phyloP scores from a whole-genome alignment of 2,329 filamentous ascomycete species.

The Chaetomiaceae sp. region DNA sequence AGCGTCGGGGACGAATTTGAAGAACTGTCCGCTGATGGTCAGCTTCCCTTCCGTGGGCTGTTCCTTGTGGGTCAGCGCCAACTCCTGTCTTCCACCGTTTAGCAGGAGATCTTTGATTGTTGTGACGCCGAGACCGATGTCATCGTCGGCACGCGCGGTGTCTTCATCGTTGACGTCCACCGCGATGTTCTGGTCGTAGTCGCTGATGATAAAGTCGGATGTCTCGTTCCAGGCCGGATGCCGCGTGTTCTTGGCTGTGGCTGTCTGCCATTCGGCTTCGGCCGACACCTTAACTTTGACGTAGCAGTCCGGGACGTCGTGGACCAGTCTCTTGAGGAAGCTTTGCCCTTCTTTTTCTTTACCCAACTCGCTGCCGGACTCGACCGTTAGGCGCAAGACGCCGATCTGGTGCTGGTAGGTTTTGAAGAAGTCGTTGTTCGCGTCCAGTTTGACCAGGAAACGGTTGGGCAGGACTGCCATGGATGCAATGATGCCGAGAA shows the following conservation, averaged over 20 bases:
- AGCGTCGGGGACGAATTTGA: slow-evolving; percentile 37
- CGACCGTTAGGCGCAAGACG: slow-evolving; percentile 41
- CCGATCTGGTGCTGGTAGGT: slow-evolving; percentile 42
- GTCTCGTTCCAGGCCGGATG: slow-evolving; percentile 46
- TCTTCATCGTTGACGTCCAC: slow-evolving; percentile 44
- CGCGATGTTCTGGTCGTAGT: slow-evolving; percentile 41
- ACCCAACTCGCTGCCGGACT: slow-evolving; percentile 35
- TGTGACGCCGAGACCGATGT: slow-evolving; percentile 40
- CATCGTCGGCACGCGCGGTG: slow-evolving; percentile 36
- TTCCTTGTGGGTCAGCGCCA: slow-evolving; percentile 37
- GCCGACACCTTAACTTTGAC: slow-evolving; percentile 41
- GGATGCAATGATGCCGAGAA: slow-evolving; percentile 40
- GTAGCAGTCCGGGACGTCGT: slow-evolving; percentile 46
- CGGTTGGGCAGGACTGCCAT: slow-evolving; percentile 48
- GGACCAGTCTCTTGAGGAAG: slow-evolving; percentile 40
- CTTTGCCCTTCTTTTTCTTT: slow-evolving; percentile 36
- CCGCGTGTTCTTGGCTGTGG: slow-evolving; percentile 35
- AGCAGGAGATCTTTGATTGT: slow-evolving; percentile 41
- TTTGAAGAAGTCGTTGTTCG: slow-evolving; percentile 44
- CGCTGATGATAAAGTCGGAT: slow-evolving; percentile 43
- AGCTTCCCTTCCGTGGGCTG: slow-evolving; percentile 35
- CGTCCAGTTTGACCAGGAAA: slow-evolving; percentile 45
- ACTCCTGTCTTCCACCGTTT: slow-evolving; percentile 38
- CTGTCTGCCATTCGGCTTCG: slow-evolving; percentile 41
- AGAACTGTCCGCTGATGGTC: slow-evolving; percentile 38